Conservation (phyloP, 768 basidiomycete genomes). For the Holtermanniella nyarrowii region DNA sequence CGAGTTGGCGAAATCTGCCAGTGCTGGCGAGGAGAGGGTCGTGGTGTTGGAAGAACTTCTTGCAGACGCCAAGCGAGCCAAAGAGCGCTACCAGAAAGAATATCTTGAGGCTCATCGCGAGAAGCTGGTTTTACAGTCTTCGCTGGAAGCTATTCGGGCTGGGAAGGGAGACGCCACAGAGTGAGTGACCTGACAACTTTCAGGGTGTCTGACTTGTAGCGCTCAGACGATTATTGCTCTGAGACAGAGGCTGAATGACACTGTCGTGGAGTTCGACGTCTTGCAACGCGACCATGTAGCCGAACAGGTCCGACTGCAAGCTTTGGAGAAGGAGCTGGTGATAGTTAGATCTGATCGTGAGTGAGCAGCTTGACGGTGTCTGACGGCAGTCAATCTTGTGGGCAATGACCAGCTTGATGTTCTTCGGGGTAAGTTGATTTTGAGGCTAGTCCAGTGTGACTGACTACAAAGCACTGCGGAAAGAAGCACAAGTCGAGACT, state of each 20-base stretch:
- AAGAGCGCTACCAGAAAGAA: conserved; percentile 75
- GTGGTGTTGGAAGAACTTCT: conserved; percentile 82
- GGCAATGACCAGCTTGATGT: conserved; percentile 91
- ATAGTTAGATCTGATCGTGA: conserved; percentile 76
- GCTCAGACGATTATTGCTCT: conserved; percentile 81
- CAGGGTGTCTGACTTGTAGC: conserved; percentile 41
- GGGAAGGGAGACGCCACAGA: conserved; percentile 76
- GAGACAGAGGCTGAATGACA: conserved; percentile 76
- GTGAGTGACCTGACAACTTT: conserved; percentile 44
- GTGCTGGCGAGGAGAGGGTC: conserved; percentile 63
- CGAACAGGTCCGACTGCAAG: conserved; percentile 60
- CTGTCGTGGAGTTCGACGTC: conserved; percentile 65
- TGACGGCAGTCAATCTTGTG: conserved; percentile 63
- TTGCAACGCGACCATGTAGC: conserved; percentile 60
- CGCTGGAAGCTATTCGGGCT: conserved; percentile 77
- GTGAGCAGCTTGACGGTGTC: conserved; percentile 15
- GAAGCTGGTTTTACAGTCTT: conserved; percentile 64
- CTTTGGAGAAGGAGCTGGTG: conserved; percentile 57
- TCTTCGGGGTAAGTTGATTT: conserved; percentile 47
- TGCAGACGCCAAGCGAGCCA: conserved; percentile 83
- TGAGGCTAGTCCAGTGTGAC: conserved; percentile 1
- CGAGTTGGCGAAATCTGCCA: conserved; percentile 60
- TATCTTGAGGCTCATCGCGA: conserved; percentile 76
- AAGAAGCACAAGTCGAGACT: conserved; percentile 83
- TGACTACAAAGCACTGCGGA: conserved; percentile 50